Evolutionary conservation across 78 protist species (phyloP), one percentile per base, ranked within the genome.

Genomic region (Dictyostelium firmibasis): DNA sequence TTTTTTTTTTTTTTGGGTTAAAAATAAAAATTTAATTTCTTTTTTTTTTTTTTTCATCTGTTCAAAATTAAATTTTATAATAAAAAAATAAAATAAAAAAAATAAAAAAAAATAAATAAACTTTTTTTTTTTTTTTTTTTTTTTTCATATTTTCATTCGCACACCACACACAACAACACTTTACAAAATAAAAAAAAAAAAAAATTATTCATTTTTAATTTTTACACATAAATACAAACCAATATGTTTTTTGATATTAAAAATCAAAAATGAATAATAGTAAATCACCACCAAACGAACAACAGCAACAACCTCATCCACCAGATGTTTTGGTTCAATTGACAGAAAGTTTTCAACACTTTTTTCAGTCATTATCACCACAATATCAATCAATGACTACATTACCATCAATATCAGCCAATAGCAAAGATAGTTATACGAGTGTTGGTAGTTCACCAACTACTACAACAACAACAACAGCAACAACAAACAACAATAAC

Each of bases 301-400:
- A 16, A 72, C 33, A 25, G 3, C 47, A 33, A 33, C 79, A 72
- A 20, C 81, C 38, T 27, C 81, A 74, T 3, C 36, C 23, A 18
- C 75, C 31, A 67, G 75, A 67, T 67, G 75, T 67, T 27, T 27
- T 67, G 10, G 75, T 67, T 67, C 75, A 67, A 67, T 67, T 64
- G 16, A 64, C 74, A 64, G 74, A 64, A 64, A 25, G 74, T 25
- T 64, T 64, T 25, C 78, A 70, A 70, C 10, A 70, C 16, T 70
- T 72, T 72, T 72, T 72, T 72, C 36, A 33, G 23, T 72, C 79
- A 72, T 33, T 72, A 33, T 33, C 44, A 33, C 79, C 79, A 11
- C 79, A 72, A 31, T 33, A 72, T 72, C 79, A 72, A 72, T 72
- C 79, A 33, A 33, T 72, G 38, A 72, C 36, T 72, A 13, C 79